These are phyloP conservation scores for Kwoniella bestiolae DNA, from an alignment of 768 basidiomycete species.

Conservation along the genomic window DNA sequence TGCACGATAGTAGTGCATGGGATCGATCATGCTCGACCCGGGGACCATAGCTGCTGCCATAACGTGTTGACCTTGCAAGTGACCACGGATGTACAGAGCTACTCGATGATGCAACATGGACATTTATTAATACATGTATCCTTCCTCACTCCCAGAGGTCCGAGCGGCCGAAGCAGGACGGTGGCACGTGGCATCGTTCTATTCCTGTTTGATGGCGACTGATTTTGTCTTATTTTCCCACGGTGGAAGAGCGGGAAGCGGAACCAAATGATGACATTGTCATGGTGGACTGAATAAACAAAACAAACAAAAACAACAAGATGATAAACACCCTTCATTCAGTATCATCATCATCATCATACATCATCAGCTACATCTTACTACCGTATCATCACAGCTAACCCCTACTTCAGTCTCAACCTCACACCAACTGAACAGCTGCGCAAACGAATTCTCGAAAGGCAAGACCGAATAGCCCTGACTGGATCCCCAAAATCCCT, in stretches of 20 bases:
- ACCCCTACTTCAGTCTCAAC: neutral
- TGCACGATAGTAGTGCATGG: conserved; percentile 82
- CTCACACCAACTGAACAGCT: too few species aligned
- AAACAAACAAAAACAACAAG: conserved; percentile 15
- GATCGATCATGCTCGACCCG: conserved; percentile 61
- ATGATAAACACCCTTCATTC: neutral
- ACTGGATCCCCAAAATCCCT: too few species aligned
- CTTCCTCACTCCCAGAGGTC: too few species aligned
- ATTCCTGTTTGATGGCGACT: too few species aligned
- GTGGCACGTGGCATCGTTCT: conserved; percentile 14
- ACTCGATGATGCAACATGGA: too few species aligned
- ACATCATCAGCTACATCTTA: neutral
- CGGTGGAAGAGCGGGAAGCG: too few species aligned
- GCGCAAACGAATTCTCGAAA: too few species aligned
- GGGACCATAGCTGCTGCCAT: conserved; percentile 32
- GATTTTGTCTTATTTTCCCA: conserved; percentile 29
- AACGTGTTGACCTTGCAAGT: neutral
- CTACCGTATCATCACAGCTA: too few species aligned
- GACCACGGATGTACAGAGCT: too few species aligned
- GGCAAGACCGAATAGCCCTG: too few species aligned
- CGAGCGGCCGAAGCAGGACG: neutral
- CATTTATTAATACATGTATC: too few species aligned
- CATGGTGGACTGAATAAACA: neutral
- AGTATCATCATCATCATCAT: neutral
- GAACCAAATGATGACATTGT: conserved; percentile 12